These are phyloP conservation scores for Pulchroboletus neoregius DNA, from an alignment of 1,284 basidiomycete species.

Conservation along the genomic window DNA sequence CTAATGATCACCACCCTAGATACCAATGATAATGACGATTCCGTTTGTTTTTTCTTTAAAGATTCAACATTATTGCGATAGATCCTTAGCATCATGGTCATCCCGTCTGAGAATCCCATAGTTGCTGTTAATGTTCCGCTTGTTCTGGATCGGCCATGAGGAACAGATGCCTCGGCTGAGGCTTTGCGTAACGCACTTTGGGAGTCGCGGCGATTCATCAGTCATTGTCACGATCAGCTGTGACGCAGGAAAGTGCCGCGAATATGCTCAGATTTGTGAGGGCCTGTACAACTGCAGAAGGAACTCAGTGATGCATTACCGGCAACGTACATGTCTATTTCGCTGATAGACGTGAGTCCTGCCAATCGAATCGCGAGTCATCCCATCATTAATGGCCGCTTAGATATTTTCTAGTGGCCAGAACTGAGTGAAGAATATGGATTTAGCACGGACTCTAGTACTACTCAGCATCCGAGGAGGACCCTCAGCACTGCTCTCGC, in stretches of 20 bases:
- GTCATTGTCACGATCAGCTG: slow-evolving; percentile 27
- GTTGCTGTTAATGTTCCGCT: slow-evolving; percentile 31
- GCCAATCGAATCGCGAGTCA: slow-evolving; percentile 15
- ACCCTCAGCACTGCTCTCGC: slow-evolving; percentile 35
- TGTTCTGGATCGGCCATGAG: slow-evolving; percentile 30
- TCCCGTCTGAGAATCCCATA: slow-evolving; percentile 36
- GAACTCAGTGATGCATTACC: slow-evolving; percentile 38
- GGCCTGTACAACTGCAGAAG: slow-evolving; percentile 26
- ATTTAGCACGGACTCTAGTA: slow-evolving; percentile 38
- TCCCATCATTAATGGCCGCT: slow-evolving; percentile 8
- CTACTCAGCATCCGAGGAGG: slow-evolving; percentile 40
- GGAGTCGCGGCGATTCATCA: slow-evolving; percentile 30
- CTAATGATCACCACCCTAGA: slow-evolving; percentile 46
- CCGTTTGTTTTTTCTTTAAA: slow-evolving; percentile 28
- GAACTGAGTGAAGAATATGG: slow-evolving; percentile 42
- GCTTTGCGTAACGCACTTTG: slow-evolving; percentile 27
- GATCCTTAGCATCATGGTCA: slow-evolving; percentile 35
- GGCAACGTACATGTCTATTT: slow-evolving; percentile 39
- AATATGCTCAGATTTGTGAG: slow-evolving; percentile 29
- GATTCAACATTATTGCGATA: slow-evolving; percentile 40
- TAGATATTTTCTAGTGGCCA: slow-evolving; percentile 47
- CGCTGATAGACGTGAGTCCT: slow-evolving; percentile 40
- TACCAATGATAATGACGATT: slow-evolving; percentile 44
- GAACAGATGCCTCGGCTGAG: slow-evolving; percentile 30
- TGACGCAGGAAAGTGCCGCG: slow-evolving; percentile 23